Conservation (phyloP, 768 basidiomycete species). For the Mrakia gelida region DNA sequence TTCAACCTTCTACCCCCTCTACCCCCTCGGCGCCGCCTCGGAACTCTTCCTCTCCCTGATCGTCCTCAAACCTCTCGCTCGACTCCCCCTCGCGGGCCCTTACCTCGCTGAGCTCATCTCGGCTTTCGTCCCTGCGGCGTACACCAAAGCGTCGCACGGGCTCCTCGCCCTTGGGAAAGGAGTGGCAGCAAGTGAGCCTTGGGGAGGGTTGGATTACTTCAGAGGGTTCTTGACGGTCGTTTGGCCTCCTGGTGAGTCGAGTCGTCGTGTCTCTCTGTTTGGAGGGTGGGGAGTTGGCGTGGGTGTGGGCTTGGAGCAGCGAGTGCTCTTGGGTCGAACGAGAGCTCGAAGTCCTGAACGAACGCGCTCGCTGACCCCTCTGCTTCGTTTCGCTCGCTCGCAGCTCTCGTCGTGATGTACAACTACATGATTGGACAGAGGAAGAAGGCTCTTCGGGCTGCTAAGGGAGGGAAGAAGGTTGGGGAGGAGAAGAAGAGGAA, state of each 20-base stretch:
- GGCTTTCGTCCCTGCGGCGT: neutral
- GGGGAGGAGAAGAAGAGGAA: neutral
- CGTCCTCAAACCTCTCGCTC: constrained; percentile 57
- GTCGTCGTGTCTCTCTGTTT: constrained; percentile 37
- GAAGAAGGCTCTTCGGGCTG: constrained; percentile 52
- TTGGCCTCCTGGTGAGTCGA: constrained; percentile 81
- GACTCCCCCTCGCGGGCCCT: constrained; percentile 34
- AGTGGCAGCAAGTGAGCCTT: constrained; percentile 42
- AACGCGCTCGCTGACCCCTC: neutral
- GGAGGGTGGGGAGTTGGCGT: too few relatives aligned
- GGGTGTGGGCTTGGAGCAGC: too few relatives aligned
- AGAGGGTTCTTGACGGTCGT: constrained; percentile 60
- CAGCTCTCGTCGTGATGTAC: constrained; percentile 57
- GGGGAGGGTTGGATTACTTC: constrained; percentile 56
- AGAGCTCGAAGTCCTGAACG: too few relatives aligned
- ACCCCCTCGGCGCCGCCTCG: constrained; percentile 84
- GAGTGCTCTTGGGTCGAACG: too few relatives aligned
- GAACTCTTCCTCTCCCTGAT: constrained; percentile 80
- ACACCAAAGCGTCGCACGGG: neutral
- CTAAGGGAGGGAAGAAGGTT: neutral
- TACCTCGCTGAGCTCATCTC: constrained; percentile 39
- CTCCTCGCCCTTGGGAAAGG: neutral
- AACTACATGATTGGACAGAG: constrained; percentile 60
- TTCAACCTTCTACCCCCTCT: constrained; percentile 88
- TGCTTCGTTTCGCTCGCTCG: neutral